These are phyloP conservation scores for Paramecium sexaurelia DNA, from an alignment of 73 alveolate species.

Conservation along the genomic window DNA sequence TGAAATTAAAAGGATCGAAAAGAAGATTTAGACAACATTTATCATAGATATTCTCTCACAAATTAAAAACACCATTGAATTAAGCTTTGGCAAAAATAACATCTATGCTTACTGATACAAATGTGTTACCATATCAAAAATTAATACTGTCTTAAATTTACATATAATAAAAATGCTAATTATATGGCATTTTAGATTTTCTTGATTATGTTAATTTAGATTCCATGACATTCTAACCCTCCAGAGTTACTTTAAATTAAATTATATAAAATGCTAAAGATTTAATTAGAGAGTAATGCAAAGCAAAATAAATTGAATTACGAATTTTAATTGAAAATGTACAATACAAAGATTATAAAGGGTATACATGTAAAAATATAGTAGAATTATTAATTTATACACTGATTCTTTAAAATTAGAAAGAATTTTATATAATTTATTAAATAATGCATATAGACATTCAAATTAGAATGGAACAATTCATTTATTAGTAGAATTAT, in stretches of 20 bases:
- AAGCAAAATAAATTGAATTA: background rate
- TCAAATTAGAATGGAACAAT: background rate
- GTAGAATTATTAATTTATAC: background rate
- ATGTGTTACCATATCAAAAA: background rate
- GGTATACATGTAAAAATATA: background rate
- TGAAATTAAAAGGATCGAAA: background rate
- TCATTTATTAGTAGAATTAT: background rate
- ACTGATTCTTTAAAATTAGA: conserved; percentile 11
- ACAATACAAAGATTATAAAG: background rate
- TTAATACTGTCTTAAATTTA: background rate
- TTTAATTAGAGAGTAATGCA: background rate
- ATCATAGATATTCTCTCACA: background rate
- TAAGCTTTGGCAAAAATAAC: background rate
- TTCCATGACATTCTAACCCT: background rate
- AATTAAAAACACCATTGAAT: conserved; percentile 14
- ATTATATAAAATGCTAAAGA: background rate
- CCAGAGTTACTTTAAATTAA: background rate
- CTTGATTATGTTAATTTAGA: background rate
- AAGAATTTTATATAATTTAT: conserved; percentile 1
- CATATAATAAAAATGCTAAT: background rate
- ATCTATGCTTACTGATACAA: background rate
- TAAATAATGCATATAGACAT: conserved; percentile 37
- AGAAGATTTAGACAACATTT: background rate
- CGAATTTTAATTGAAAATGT: background rate
- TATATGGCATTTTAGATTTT: background rate